Evolutionary conservation across 2,329 filamentous ascomycete genomes (phyloP).

Genomic region (Ceratocystis smalleyi): DNA sequence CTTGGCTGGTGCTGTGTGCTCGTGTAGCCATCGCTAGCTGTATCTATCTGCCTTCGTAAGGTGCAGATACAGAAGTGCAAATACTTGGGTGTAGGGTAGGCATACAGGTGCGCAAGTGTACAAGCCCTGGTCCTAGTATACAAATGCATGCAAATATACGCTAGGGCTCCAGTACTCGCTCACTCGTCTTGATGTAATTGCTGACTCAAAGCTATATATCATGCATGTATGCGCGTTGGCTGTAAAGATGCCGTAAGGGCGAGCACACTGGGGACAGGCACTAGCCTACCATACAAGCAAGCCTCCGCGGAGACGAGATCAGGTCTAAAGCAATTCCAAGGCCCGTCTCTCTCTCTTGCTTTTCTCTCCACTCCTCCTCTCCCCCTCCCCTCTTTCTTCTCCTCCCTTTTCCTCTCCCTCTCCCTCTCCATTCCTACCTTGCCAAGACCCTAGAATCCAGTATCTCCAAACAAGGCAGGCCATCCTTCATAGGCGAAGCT

Average conservation of each 20-base stretch:
- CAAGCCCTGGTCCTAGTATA: not conserved
- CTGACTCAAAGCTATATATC: not conserved
- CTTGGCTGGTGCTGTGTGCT: not conserved
- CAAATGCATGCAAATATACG: not conserved
- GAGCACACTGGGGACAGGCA: not conserved
- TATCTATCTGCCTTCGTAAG: too few species aligned
- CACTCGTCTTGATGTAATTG: not conserved
- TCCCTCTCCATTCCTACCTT: not conserved
- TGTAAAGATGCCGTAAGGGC: not conserved
- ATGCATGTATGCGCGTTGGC: not conserved
- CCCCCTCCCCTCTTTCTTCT: not conserved
- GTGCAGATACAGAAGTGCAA: too few species aligned
- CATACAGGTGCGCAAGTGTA: not conserved
- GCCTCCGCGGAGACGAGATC: not conserved
- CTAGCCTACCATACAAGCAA: too few species aligned
- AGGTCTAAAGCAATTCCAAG: not conserved
- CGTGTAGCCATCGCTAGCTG: too few species aligned
- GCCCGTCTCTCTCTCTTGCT: not conserved
- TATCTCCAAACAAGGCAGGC: not conserved
- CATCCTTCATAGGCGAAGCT: not conserved
- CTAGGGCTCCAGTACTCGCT: not conserved
- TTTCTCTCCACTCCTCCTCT: not conserved
- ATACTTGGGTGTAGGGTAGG: not conserved
- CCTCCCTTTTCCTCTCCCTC: not conserved
- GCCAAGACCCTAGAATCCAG: not conserved